Evolutionary conservation across 805 yeast species (phyloP).

Genomic region (Huiozyma naganishii): DNA sequence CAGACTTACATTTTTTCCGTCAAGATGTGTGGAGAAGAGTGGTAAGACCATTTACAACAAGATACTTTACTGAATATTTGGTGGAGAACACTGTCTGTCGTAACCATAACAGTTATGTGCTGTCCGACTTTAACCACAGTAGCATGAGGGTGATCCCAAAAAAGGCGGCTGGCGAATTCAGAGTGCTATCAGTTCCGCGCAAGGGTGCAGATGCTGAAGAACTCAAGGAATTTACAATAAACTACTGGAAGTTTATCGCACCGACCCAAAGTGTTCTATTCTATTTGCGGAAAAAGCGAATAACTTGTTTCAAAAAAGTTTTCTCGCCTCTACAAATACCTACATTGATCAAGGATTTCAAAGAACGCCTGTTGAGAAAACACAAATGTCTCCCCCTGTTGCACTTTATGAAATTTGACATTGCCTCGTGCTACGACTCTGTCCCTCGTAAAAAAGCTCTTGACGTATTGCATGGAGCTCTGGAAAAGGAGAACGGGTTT

Average conservation of each 20-base stretch:
- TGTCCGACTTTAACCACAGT: constrained; percentile 28
- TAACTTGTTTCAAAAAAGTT: constrained; percentile 25
- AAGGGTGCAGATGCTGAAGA: constrained; percentile 29
- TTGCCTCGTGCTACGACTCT: constrained; percentile 66
- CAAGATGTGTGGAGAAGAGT: constrained; percentile 47
- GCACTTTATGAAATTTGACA: constrained; percentile 61
- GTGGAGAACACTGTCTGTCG: constrained; percentile 9
- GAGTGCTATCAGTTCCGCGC: constrained; percentile 49
- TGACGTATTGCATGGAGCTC: constrained; percentile 20
- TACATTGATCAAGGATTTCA: constrained; percentile 30
- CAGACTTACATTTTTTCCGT: constrained; percentile 38
- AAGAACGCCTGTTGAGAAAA: constrained; percentile 12
- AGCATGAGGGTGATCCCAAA: constrained; percentile 50
- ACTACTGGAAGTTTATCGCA: constrained; percentile 30
- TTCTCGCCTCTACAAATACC: constrained; percentile 39
- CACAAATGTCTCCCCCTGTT: constrained; percentile 27
- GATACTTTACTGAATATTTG: constrained; percentile 34
- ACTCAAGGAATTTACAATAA: constrained; percentile 25
- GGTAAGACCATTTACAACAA: constrained; percentile 32
- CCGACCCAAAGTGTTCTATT: constrained; percentile 35
- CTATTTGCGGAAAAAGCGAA: constrained; percentile 23
- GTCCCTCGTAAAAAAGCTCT: constrained; percentile 40
- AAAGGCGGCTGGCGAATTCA: constrained; percentile 35
- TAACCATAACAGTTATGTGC: constrained; percentile 14
- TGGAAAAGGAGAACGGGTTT: constrained; percentile 15